These are phyloP conservation scores for Exophiala sp. DNA, from an alignment of 2,329 filamentous ascomycete genomes.

Conservation along the genomic window DNA sequence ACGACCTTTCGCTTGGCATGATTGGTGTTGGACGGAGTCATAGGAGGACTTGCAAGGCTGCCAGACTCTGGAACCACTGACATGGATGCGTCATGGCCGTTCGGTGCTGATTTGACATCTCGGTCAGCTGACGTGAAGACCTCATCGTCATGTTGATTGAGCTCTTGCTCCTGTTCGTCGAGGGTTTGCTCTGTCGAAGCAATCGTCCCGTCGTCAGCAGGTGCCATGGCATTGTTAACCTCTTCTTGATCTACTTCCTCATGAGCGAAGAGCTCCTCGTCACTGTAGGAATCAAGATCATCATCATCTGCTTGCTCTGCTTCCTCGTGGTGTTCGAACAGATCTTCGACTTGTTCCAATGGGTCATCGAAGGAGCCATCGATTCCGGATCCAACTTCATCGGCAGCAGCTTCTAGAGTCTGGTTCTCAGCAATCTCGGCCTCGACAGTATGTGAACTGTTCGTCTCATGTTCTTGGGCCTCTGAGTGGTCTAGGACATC, in stretches of 20 bases:
- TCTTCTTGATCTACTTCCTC: constrained; percentile 4
- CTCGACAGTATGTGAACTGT: constrained; percentile 20
- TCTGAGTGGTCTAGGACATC: neutral
- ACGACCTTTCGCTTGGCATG: constrained; percentile 26
- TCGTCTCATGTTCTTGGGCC: constrained; percentile 13
- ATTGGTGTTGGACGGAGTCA: constrained; percentile 18
- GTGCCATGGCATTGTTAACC: constrained; percentile 1
- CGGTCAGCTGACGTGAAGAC: neutral
- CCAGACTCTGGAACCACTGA: neutral
- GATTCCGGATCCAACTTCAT: neutral
- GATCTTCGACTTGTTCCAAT: constrained; percentile 10
- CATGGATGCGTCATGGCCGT: neutral
- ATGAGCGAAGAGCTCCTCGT: constrained; percentile 21
- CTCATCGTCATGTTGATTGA: neutral
- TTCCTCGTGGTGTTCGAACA: constrained; percentile 12
- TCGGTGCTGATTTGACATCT: neutral
- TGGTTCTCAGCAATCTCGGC: constrained; percentile 5
- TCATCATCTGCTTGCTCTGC: constrained; percentile 8
- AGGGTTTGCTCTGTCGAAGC: neutral
- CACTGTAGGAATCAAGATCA: constrained; percentile 12
- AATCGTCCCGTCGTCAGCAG: neutral
- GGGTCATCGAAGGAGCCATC: constrained; percentile 4
- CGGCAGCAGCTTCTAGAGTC: neutral
- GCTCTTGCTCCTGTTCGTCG: too few relatives aligned
- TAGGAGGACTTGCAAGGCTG: constrained; percentile 12